phyloP scores from a whole-genome alignment of 768 basidiomycete genomes.

The Holtermanniella nyarrowii region DNA sequence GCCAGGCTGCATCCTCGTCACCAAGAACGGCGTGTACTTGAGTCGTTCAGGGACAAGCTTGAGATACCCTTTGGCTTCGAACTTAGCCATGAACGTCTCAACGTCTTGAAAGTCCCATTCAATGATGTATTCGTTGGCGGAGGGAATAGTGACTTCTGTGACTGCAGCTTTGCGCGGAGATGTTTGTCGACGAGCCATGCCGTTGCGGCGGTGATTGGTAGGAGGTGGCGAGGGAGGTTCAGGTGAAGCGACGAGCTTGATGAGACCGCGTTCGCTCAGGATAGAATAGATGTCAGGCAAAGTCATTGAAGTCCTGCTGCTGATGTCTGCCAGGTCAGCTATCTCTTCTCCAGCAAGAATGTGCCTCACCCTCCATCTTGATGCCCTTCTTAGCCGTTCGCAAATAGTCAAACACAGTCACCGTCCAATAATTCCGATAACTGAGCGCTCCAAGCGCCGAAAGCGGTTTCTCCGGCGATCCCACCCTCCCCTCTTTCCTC shows the following conservation, averaged over 20 bases:
- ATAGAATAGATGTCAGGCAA: conserved; percentile 73
- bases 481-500: conserved; percentile 79
- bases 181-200: neutral
- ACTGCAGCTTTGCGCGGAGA: conserved; percentile 3
- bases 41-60: conserved; percentile 64
- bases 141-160: conserved; percentile 28
- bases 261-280: conserved; percentile 65
- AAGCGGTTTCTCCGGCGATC: conserved; percentile 92
- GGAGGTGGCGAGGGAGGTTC: conserved; percentile 7
- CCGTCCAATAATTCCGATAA: conserved; percentile 92
- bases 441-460: conserved; percentile 83
- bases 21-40: conserved; percentile 88
- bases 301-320: conserved; percentile 77
- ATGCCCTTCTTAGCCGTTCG: conserved; percentile 53
- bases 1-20: conserved; percentile 42
- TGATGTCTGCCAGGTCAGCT: conserved; percentile 52
- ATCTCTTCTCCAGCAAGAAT: conserved; percentile 1
- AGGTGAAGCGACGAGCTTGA: conserved; percentile 14
- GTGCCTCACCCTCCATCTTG: conserved; percentile 59
- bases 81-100: conserved; percentile 53
- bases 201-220: neutral
- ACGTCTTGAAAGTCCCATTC: conserved; percentile 62
- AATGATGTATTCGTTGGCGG: conserved; percentile 64
- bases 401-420: conserved; percentile 72
- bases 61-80: conserved; percentile 70